A percentile compares a stretch with the other conserved stretches of the same genome.
phyloP scores from a whole-genome alignment of 2,329 filamentous ascomycete genomes.

The Tympanopsis confertula region DNA sequence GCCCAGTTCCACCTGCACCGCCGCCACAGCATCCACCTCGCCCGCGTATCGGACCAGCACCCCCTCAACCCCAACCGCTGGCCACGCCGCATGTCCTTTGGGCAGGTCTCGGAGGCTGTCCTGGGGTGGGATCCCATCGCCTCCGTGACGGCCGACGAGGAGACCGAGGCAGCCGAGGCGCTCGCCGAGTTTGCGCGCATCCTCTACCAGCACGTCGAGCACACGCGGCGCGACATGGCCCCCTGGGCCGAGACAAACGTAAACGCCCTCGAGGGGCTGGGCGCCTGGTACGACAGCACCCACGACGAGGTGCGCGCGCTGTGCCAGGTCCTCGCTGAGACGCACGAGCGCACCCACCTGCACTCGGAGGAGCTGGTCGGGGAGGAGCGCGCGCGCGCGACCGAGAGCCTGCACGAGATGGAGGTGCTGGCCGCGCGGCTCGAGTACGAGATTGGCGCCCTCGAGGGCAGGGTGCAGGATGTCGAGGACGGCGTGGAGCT shows the following conservation, averaged over 20 bases:
- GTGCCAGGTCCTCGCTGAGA: background rate
- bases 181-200: background rate
- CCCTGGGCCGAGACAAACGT: background rate
- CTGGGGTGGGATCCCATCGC: background rate
- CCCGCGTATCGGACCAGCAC: conserved; percentile 15
- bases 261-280: background rate
- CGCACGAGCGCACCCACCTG: background rate
- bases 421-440: background rate
- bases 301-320: background rate
- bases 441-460: background rate
- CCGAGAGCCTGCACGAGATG: background rate
- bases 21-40: conserved; percentile 42
- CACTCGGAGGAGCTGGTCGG: background rate
- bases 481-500: background rate
- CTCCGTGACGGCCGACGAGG: background rate
- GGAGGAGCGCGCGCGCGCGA: background rate
- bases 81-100: background rate
- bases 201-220: background rate
- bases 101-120: background rate
- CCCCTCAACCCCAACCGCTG: no score
- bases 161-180: background rate
- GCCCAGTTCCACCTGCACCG: conserved; percentile 42
- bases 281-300: background rate
- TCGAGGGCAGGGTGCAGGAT: background rate
- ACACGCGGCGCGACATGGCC: background rate